Conservation (phyloP, 345 rosid genomes). For the Syzygium oleosum region DNA sequence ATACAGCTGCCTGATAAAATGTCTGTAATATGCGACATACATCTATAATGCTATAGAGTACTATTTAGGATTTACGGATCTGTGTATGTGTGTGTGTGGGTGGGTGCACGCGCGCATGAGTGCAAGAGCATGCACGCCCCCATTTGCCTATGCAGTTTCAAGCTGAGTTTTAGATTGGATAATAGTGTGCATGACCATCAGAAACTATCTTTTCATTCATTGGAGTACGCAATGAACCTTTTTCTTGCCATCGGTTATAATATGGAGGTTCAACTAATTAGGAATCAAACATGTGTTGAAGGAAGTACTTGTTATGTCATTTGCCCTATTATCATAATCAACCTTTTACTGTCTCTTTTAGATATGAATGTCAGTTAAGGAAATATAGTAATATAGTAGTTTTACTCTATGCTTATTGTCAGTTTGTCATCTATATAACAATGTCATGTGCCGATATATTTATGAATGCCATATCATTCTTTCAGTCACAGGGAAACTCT, state of each 20-base stretch:
- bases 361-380: neutral
- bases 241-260: neutral
- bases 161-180: neutral
- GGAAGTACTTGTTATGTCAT: neutral
- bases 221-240: neutral
- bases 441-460: neutral
- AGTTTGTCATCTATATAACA: neutral
- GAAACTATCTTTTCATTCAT: neutral
- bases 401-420: neutral
- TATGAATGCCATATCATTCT: neutral
- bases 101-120: fast-evolving
- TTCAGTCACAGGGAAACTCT: neutral
- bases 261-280: neutral
- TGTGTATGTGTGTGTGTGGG: fast-evolving
- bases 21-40: neutral
- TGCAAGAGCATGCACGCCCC: neutral
- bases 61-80: neutral
- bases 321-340: neutral
- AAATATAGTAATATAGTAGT: neutral
- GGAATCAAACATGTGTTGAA: neutral
- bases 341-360: neutral
- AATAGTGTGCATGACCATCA: neutral
- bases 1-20: neutral
- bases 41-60: neutral
- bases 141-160: neutral